Evolutionary conservation across 179 eudicot genomes (phyloP).

Genomic region (Carnegiea gigantea): DNA sequence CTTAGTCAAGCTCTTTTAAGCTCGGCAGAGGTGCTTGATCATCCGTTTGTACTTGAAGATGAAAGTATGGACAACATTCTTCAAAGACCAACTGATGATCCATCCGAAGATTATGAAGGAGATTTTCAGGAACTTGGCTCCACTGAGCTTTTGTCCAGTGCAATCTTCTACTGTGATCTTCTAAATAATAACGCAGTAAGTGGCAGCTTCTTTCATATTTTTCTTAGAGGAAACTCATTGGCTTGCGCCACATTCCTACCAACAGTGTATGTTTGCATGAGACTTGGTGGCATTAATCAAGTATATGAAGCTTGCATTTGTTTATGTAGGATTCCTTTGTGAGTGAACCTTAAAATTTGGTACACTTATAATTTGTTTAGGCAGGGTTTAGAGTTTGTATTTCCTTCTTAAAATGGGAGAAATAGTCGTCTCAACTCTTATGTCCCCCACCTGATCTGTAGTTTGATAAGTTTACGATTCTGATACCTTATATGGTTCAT

Average conservation of each 20-base stretch:
- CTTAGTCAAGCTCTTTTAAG: conserved; percentile 12
- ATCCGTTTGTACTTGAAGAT: conserved; percentile 27
- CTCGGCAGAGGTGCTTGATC: conserved; percentile 19
- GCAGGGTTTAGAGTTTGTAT: not conserved
- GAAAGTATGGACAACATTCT: conserved; percentile 14
- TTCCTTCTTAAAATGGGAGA: not conserved
- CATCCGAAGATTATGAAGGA: conserved; percentile 21
- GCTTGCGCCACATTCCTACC: not conserved
- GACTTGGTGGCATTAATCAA: not conserved
- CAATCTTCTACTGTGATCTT: conserved; percentile 29
- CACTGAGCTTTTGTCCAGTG: conserved; percentile 28
- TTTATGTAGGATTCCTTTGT: not conserved
- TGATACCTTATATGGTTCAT: not conserved
- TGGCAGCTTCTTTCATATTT: not conserved
- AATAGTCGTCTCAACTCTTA: not conserved
- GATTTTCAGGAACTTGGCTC: conserved; percentile 26
- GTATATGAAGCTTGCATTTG: not conserved
- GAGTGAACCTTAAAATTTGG: not conserved
- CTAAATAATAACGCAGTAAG: conserved; percentile 29
- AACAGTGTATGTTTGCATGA: too few species aligned
- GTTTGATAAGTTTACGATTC: not conserved
- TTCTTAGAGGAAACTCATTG: not conserved
- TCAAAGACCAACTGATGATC: conserved; percentile 19
- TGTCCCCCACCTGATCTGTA: not conserved
- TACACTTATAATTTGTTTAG: not conserved